A percentile compares a stretch with the other conserved stretches of the same genome.
Conservation (phyloP, 83 land plant genomes). For the Thuja plicata region DNA sequence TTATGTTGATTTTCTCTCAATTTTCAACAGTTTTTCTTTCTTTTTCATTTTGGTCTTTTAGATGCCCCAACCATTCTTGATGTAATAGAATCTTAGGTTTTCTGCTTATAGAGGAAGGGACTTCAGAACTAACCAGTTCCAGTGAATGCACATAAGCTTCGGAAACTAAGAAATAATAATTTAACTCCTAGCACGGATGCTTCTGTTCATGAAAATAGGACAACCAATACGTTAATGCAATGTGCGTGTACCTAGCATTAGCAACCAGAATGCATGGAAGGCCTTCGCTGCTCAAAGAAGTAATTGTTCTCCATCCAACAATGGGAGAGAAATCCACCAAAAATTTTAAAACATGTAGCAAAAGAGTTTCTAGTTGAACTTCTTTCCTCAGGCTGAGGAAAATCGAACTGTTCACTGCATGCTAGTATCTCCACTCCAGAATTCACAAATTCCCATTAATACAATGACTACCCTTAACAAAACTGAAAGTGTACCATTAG, state of each 20-base stretch:
- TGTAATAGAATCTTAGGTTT: not conserved
- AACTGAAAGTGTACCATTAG: not conserved
- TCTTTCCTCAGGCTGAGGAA: not conserved
- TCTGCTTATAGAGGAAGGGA: not conserved
- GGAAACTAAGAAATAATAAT: not conserved
- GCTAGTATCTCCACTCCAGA: not conserved
- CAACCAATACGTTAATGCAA: not conserved
- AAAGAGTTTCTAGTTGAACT: too few relatives aligned
- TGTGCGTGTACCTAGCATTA: not conserved
- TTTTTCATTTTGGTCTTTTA: not conserved
- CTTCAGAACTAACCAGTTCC: not conserved
- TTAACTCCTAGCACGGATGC: not conserved
- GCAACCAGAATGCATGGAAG: not conserved
- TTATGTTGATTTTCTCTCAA: too few relatives aligned
- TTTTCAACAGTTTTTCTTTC: too few relatives aligned
- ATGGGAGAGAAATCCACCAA: not conserved
- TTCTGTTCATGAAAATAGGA: not conserved
- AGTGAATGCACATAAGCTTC: not conserved
- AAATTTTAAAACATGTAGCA: not conserved
- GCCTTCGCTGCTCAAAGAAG: not conserved
- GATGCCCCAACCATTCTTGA: not conserved
- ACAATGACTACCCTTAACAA: not conserved
- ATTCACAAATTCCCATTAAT: not conserved
- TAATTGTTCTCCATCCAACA: not conserved
- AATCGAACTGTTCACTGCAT: not conserved